phyloP scores from a whole-genome alignment of 768 basidiomycete species.

The Cytidiella melzeri region DNA sequence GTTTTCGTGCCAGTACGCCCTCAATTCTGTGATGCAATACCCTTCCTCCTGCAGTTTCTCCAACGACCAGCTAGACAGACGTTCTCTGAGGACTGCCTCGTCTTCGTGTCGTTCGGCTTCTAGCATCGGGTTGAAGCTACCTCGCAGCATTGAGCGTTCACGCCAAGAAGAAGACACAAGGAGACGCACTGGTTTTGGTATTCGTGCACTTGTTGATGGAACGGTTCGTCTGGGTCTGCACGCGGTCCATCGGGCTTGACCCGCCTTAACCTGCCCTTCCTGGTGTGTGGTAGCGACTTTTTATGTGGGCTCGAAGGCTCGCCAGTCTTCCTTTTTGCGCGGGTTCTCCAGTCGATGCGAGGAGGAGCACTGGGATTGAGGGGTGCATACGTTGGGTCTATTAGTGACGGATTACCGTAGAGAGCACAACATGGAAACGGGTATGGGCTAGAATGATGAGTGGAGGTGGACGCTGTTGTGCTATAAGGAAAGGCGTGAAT shows the following conservation, averaged over 20 bases:
- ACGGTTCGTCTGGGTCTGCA: slow-evolving; percentile 37
- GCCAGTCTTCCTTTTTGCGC: too few relatives aligned
- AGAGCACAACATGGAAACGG: background rate
- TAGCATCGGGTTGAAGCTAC: slow-evolving; percentile 43
- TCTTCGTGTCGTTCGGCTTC: slow-evolving; percentile 60
- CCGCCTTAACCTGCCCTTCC: too few relatives aligned
- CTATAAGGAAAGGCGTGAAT: too few relatives aligned
- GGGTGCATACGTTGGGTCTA: too few relatives aligned
- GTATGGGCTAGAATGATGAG: background rate
- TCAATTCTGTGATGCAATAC: slow-evolving; percentile 61
- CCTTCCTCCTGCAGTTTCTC: slow-evolving; percentile 60
- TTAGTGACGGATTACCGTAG: background rate
- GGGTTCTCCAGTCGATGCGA: background rate
- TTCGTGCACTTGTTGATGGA: slow-evolving; percentile 42
- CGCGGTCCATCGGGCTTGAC: too few relatives aligned
- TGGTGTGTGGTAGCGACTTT: too few relatives aligned
- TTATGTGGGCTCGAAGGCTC: too few relatives aligned
- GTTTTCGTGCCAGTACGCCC: slow-evolving; percentile 63
- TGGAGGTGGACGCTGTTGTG: background rate
- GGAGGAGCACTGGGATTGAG: too few relatives aligned
- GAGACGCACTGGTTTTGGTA: slow-evolving; percentile 50
- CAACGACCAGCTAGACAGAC: slow-evolving; percentile 63
- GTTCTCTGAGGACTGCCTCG: slow-evolving; percentile 51
- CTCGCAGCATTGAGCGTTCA: background rate
- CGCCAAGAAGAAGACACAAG: background rate